Conservation (phyloP, 495 filamentous ascomycete genomes). For the Penicillium cosmopolitanum region DNA sequence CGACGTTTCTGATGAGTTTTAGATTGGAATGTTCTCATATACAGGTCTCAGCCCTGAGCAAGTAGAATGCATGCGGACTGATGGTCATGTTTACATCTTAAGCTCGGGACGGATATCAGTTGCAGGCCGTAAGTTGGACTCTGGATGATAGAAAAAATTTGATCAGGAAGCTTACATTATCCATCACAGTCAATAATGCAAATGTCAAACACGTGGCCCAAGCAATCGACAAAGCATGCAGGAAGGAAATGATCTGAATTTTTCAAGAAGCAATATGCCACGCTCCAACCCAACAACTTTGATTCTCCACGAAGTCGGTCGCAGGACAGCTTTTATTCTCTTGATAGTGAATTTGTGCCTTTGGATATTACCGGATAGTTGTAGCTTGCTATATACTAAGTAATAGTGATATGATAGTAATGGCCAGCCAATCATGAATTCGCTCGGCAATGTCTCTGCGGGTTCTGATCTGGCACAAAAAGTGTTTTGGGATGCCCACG, state of each 20-base stretch:
- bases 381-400: no score
- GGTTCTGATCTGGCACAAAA: no score
- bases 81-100: constrained; percentile 11
- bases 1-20: neutral
- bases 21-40: constrained; percentile 15
- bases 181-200: neutral
- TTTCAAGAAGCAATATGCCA: no score
- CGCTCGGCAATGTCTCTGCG: no score
- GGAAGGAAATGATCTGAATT: neutral
- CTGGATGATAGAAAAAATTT: neutral
- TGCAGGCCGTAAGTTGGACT: constrained; percentile 7
- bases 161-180: neutral
- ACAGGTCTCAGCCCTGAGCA: constrained; percentile 5
- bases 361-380: no score
- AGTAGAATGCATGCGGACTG: neutral
- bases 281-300: no score
- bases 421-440: no score
- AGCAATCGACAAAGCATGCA: constrained; percentile 3
- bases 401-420: no score
- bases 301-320: no score
- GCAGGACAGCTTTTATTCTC: no score
- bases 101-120: constrained; percentile 12
- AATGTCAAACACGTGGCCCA: constrained; percentile 6
- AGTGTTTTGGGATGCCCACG: no score
- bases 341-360: no score